Base-by-base conservation (phyloP, 345 rosid genomes). In the Rhizophora apiculata region DNA sequence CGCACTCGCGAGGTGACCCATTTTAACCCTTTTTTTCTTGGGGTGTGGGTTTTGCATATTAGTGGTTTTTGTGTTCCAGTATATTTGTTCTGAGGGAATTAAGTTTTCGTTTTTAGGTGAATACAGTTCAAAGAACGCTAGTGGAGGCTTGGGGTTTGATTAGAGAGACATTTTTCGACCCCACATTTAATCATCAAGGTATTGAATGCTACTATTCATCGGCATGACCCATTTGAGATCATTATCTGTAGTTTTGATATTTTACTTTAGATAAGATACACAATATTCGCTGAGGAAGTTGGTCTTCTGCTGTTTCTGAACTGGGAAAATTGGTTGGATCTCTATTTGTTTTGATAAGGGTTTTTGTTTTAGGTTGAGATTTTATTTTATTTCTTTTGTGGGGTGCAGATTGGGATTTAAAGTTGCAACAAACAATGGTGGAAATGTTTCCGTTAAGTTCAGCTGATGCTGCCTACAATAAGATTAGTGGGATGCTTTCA, bases 91-190 rank as follows among this genome's bases (percentile, higher is more conserved):
- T 71, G 69, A 73, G 53, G 61, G 11, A 52, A 32, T 51, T 31
- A 26, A 37, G 34, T 65, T 64, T 76, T 68, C 21, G 21, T 65
- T 78, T 79, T 53, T 77, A 87, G 96, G 95, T 92, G 69, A 90
- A 86, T 63, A 87, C 86, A 67, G 98, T 90, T 62, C 98, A 90
- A 78, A 85, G 89, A 81, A 92, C 98, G 62, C 96, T 92, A 36
- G 92, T 92, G 76, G 96, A 92, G 79, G 91, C 98, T 64, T 92
- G 96, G 96, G 95, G 96, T 60, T 83, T 93, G 77, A 93, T 93
- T 77, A 82, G 95, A 73, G 96, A 93, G 78, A 87, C 96, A 39
- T 93, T 93, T 37, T 76, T 93, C 0, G 98, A 93, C 72, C 98
- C 96, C 51, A 86, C 96, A 22, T 90, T 81, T 70, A 93, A 88